Percentiles rank a stretch among this genome's conserved stretches.
Evolutionary conservation across 1,284 basidiomycete species (phyloP).

Genomic region (Papiliotrema laurentii): DNA sequence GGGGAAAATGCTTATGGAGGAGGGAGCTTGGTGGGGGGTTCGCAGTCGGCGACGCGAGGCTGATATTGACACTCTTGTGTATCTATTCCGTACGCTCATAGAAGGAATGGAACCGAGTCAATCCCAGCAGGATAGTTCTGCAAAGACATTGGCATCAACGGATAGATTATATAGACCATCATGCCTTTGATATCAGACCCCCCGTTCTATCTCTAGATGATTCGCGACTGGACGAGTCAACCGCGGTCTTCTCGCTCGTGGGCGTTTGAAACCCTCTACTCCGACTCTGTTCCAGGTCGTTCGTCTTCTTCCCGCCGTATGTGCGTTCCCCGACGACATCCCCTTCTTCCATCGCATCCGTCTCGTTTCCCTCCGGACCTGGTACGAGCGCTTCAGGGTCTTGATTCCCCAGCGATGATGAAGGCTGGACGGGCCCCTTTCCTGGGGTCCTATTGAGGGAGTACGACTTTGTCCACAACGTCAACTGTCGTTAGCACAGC

Average conservation of each 20-base stretch:
- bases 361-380: neutral
- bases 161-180: too few species aligned
- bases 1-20: too few species aligned
- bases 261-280: neutral
- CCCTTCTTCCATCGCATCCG: neutral
- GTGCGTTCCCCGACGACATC: neutral
- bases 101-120: too few species aligned
- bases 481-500: neutral
- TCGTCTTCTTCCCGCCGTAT: neutral
- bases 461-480: conserved; percentile 9
- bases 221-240: neutral
- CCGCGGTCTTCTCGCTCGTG: neutral
- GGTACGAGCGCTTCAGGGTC: too few species aligned
- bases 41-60: too few species aligned
- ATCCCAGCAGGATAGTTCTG: too few species aligned
- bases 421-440: neutral
- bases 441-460: conserved; percentile 11
- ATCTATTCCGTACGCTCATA: too few species aligned
- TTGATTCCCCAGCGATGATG: neutral
- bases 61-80: too few species aligned
- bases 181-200: too few species aligned
- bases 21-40: too few species aligned
- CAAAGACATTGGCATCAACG: too few species aligned
- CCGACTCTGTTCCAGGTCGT: too few species aligned
- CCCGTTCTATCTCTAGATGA: neutral